phyloP scores from a whole-genome alignment of 2,329 filamentous ascomycete genomes.

The Sordariomycetes sp. region DNA sequence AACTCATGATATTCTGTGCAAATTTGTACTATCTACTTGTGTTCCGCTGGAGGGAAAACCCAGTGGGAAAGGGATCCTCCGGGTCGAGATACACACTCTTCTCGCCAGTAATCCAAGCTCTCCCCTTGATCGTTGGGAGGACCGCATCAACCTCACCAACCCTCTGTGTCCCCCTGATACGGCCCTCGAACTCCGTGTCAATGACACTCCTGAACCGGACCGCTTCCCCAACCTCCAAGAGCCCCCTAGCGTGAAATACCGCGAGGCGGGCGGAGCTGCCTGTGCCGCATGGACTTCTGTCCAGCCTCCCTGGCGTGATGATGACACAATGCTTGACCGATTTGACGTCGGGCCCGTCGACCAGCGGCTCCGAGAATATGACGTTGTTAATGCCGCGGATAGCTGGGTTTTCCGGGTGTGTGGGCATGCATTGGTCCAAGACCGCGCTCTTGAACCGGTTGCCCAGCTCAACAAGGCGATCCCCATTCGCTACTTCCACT shows the following conservation, averaged over 20 bases:
- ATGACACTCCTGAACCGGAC: background rate
- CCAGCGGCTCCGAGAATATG: background rate
- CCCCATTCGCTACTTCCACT: background rate
- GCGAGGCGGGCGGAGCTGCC: background rate
- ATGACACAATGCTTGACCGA: background rate
- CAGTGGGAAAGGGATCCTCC: background rate
- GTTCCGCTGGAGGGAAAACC: background rate
- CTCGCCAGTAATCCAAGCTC: background rate
- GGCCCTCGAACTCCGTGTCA: background rate
- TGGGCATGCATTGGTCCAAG: background rate
- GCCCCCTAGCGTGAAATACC: background rate
- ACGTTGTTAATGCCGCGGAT: background rate
- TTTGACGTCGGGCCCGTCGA: background rate
- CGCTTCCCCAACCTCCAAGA: background rate
- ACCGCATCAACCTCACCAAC: background rate
- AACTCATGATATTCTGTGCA: background rate
- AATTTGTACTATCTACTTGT: background rate
- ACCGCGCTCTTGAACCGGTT: background rate
- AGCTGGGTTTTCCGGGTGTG: background rate
- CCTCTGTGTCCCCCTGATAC: background rate
- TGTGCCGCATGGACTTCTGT: background rate
- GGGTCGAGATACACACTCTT: background rate
- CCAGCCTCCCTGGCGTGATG: background rate
- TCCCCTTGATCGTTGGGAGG: background rate
- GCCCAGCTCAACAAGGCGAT: background rate